Percentiles rank a stretch among this genome's conserved stretches.
Evolutionary conservation across 2,329 filamentous ascomycete species (phyloP).

Genomic region (Lasiodiplodia gonubiensis): DNA sequence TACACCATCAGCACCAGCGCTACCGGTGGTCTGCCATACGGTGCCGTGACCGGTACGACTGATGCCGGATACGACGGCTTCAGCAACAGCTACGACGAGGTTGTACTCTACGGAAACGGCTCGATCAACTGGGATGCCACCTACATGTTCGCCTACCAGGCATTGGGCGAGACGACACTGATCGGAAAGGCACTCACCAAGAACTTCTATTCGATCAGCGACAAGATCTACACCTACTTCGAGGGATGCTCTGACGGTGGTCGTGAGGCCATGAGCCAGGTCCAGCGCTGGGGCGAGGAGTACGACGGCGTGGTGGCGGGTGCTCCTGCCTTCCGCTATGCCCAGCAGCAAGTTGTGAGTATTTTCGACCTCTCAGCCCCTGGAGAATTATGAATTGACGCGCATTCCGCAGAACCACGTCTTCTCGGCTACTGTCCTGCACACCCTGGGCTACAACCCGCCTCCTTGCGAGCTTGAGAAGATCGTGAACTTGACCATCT

Average conservation of each 20-base stretch:
- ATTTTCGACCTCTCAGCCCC: not conserved
- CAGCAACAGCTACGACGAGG: constrained; percentile 45
- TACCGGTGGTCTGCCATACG: constrained; percentile 52
- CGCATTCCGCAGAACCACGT: constrained; percentile 43
- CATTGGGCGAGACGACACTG: constrained; percentile 58
- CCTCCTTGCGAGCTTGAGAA: constrained; percentile 55
- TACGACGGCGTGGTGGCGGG: constrained; percentile 56
- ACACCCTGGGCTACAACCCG: constrained; percentile 50
- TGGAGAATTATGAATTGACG: not conserved
- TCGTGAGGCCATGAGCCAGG: constrained; percentile 56
- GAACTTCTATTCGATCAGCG: constrained; percentile 44
- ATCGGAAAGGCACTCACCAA: constrained; percentile 54
- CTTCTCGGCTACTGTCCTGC: constrained; percentile 48
- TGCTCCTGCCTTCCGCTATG: constrained; percentile 55
- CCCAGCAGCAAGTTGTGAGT: constrained; percentile 50
- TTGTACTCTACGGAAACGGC: constrained; percentile 50
- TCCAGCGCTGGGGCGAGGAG: constrained; percentile 58
- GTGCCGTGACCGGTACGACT: constrained; percentile 56
- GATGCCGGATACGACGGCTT: constrained; percentile 60
- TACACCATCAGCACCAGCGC: constrained; percentile 51
- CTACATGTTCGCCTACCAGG: constrained; percentile 60
- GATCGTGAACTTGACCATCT: constrained; percentile 62
- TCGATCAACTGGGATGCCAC: constrained; percentile 58
- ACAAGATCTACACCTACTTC: constrained; percentile 56
- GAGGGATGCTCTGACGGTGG: constrained; percentile 62